phyloP scores from a whole-genome alignment of 2,329 filamentous ascomycete genomes.

The Verticillium dahliae region DNA sequence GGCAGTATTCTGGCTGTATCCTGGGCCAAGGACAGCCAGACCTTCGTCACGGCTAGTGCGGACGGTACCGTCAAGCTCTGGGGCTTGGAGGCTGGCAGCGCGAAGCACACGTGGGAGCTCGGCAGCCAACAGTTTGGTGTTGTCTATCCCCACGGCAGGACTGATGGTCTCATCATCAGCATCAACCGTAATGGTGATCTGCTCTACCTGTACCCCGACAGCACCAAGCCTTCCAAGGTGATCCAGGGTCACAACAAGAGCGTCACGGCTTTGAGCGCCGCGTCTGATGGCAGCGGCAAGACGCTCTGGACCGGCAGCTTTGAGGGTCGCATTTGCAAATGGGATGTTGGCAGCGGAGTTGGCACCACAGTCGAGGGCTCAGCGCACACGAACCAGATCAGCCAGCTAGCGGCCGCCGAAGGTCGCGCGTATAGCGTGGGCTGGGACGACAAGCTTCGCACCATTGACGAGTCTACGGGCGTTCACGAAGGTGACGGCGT shows the following conservation, averaged over 20 bases:
- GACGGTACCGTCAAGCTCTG: conserved; percentile 94
- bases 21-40: conserved; percentile 81
- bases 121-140: conserved; percentile 94
- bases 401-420: conserved; percentile 58
- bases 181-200: conserved; percentile 83
- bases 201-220: conserved; percentile 76
- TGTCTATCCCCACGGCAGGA: conserved; percentile 76
- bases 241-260: conserved; percentile 88
- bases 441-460: conserved; percentile 89
- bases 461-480: conserved; percentile 65
- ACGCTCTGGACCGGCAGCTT: conserved; percentile 87
- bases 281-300: conserved; percentile 46
- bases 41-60: conserved; percentile 83
- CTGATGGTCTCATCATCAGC: conserved; percentile 83
- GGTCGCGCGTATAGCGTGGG: conserved; percentile 76
- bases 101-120: conserved; percentile 76
- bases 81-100: conserved; percentile 76
- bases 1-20: conserved; percentile 90
- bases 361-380: conserved; percentile 72
- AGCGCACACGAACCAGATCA: conserved; percentile 78
- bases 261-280: conserved; percentile 68
- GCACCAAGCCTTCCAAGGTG: conserved; percentile 59
- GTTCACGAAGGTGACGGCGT: conserved; percentile 65
- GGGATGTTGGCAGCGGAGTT: conserved; percentile 67
- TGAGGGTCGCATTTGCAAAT: conserved; percentile 79